Conservation (phyloP, 1,284 basidiomycete genomes). For the Lentinus polychrous region DNA sequence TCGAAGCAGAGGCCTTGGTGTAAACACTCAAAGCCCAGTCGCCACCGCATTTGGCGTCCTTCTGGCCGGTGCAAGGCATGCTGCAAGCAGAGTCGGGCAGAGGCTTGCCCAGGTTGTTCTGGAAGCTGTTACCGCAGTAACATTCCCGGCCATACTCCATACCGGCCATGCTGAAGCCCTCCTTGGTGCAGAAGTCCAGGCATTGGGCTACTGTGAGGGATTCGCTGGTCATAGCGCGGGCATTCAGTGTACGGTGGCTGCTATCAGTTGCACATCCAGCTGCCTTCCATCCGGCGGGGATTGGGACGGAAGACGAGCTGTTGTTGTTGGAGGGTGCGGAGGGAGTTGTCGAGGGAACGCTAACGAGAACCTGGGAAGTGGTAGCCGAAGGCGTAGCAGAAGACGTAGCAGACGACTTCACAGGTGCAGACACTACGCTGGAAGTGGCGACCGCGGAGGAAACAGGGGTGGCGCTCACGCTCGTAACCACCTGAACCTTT, state of each 20-base stretch:
- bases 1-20: conserved; percentile 1
- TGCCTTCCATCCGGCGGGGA: conserved; percentile 10
- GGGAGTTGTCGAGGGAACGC: neutral
- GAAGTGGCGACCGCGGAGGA: conserved; percentile 3
- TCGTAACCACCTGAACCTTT: neutral
- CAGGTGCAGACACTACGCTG: neutral
- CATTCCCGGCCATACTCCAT: conserved; percentile 21
- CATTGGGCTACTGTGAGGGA: conserved; percentile 12
- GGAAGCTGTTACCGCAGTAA: conserved; percentile 13
- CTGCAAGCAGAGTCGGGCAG: conserved; percentile 6
- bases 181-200: conserved; percentile 13
- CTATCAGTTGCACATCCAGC: conserved; percentile 15
- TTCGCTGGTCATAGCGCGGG: conserved; percentile 11
- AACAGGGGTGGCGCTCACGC: conserved; percentile 5
- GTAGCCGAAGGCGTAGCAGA: neutral
- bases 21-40: conserved; percentile 10
- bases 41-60: conserved; percentile 11
- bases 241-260: conserved; percentile 13
- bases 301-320: neutral
- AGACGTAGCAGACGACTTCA: neutral
- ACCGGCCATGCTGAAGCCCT: conserved; percentile 19
- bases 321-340: neutral
- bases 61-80: conserved; percentile 10
- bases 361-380: neutral
- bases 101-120: conserved; percentile 5